These are phyloP conservation scores for Kluyveromyces sp. DNA, from an alignment of 1,139 yeast species.

Conservation along the genomic window DNA sequence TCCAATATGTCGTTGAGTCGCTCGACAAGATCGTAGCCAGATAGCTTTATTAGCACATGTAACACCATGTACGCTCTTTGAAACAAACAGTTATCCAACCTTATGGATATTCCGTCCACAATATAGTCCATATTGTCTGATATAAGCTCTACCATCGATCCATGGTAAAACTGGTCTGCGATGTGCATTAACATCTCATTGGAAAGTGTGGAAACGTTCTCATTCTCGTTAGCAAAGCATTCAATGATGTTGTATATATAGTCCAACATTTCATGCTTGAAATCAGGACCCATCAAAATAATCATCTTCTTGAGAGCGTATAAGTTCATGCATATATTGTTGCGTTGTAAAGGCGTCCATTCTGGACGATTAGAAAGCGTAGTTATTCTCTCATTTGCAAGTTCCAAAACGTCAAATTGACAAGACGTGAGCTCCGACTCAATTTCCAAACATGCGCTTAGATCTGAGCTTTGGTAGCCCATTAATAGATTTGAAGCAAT, in stretches of 20 bases:
- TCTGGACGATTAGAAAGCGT: neutral
- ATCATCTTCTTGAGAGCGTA: constrained; percentile 38
- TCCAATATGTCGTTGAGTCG: constrained; percentile 66
- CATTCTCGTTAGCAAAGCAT: constrained; percentile 42
- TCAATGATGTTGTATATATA: constrained; percentile 49
- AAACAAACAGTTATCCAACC: constrained; percentile 61
- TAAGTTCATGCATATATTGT: constrained; percentile 18
- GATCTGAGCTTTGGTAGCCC: neutral
- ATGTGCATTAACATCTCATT: constrained; percentile 39
- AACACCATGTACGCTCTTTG: constrained; percentile 69
- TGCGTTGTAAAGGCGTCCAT: neutral
- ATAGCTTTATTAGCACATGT: constrained; percentile 55
- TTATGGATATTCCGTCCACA: constrained; percentile 64
- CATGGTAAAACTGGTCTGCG: constrained; percentile 48
- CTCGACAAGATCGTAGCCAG: constrained; percentile 59
- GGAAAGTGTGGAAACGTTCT: constrained; percentile 39
- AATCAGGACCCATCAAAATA: constrained; percentile 34
- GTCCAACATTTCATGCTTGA: constrained; percentile 45
- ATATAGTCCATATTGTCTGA: constrained; percentile 71
- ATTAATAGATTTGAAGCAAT: neutral
- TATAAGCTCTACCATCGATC: constrained; percentile 49
- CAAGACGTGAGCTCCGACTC: neutral
- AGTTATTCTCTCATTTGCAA: constrained; percentile 1
- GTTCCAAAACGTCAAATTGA: constrained; percentile 2
- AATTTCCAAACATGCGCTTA: neutral